phyloP scores from a whole-genome alignment of 129 eudicot species.

The Flaveria robusta region DNA sequence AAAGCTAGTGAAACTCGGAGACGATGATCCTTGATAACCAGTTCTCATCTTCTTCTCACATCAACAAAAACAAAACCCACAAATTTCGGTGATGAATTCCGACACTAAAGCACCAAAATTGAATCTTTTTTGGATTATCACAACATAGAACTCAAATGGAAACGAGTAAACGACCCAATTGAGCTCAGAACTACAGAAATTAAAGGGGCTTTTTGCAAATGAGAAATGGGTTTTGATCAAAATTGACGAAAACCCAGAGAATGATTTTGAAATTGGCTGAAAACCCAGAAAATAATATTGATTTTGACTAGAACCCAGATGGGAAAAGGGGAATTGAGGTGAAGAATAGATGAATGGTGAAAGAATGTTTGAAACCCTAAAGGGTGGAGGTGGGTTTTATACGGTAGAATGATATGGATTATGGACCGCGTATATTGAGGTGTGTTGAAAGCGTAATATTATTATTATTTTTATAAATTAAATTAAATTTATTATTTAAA shows the following conservation, averaged over 20 bases:
- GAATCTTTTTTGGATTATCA: conserved; percentile 11
- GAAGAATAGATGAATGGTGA: conserved; percentile 16
- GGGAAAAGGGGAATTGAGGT: conserved; percentile 10
- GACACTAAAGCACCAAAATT: neutral
- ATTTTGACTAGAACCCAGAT: neutral
- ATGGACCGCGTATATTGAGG: conserved; percentile 46
- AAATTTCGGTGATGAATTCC: neutral
- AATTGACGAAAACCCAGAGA: neutral
- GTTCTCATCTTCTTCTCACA: conserved; percentile 36
- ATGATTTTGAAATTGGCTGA: neutral
- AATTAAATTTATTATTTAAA: neutral
- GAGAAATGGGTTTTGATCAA: neutral
- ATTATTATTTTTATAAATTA: neutral
- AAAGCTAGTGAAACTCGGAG: conserved; percentile 34
- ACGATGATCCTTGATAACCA: conserved; percentile 54
- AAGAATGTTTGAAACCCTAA: conserved; percentile 38
- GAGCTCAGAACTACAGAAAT: neutral
- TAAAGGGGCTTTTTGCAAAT: neutral
- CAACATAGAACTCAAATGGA: too few species aligned
- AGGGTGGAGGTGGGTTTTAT: conserved; percentile 23
- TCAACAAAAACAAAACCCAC: neutral
- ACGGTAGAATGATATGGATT: conserved; percentile 29
- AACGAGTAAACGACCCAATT: too few species aligned
- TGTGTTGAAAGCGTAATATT: conserved; percentile 36
- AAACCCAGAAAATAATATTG: too few species aligned